Base-by-base conservation (phyloP, 1,284 basidiomycete species). In the Cryptococcus neoformans region DNA sequence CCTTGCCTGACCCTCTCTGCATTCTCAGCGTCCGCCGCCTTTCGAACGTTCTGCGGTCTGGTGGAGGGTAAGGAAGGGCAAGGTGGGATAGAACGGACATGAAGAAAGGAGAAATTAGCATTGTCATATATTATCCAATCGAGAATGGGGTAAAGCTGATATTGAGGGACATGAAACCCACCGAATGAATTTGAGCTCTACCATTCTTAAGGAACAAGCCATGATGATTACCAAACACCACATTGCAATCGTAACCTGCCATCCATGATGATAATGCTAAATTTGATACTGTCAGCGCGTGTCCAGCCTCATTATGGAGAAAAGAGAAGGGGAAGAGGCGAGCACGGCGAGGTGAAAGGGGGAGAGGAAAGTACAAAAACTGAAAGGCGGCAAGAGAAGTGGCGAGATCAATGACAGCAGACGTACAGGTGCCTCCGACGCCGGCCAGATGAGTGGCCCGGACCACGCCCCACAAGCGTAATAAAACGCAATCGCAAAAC, bases 361-460 rank as follows among this genome's bases (percentile, higher is more conserved):
- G 10, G 17, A 16, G 28, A 16, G 42, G 28, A 28, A 28, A 28
- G 28, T 28, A 28, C 28, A 8, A 42, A 39, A 2, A 42, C 16
- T 28, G 46, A 54, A 37, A 16, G 41, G 5, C 4, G 41, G 16
- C 38, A 37, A 28, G 4, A 28, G 28, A 28, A 28, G 28, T 28
- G 28, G 28, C 10, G 9, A 28, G 28, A 28, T 4, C 28, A 4
- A 4, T 28, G 28, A 28, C 3, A 28, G 21, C 21, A 21, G 21
- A 56, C 58, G 49, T 47, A 54, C 58, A 6, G 73, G 73, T 6
- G 65, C 70, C 52, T 69, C 54, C 12, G 45, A 56, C 5, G 69
- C 63, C 0, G 73, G 73, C 67, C 68, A 75, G 42, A 75, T 72
- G 45, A 73, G 63, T 9, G 72, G 62, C 55, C 72, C 70, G 8